Conservation (phyloP, 306 rosid species). For the Urtica urens region DNA sequence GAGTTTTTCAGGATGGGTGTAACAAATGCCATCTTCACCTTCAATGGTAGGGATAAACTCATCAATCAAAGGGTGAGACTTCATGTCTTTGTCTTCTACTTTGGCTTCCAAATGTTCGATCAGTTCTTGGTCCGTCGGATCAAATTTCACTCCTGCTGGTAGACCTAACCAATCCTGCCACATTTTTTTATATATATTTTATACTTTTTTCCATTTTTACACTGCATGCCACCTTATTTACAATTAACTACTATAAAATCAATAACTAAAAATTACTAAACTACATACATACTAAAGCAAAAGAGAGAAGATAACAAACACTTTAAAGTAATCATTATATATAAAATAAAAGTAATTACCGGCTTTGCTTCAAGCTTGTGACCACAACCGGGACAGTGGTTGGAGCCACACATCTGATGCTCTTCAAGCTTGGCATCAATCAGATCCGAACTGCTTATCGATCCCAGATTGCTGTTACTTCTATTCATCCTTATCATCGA, state of each 20-base stretch:
- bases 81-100: slow-evolving; percentile 65
- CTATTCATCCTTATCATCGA: slow-evolving; percentile 30
- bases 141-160: slow-evolving; percentile 98
- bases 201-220: neutral
- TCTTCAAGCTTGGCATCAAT: slow-evolving; percentile 95
- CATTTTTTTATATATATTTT: slow-evolving; percentile 4
- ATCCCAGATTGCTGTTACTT: slow-evolving; percentile 27
- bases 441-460: slow-evolving; percentile 67
- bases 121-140: slow-evolving; percentile 97
- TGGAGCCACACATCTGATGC: slow-evolving; percentile 93
- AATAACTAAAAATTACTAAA: no score
- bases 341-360: slow-evolving; percentile 24
- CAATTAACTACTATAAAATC: no score
- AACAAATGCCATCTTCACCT: slow-evolving; percentile 99
- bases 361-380: slow-evolving; percentile 78
- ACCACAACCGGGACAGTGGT: slow-evolving; percentile 94
- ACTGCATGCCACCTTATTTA: no score
- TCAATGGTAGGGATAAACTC: slow-evolving; percentile 94
- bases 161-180: slow-evolving; percentile 93
- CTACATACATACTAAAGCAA: slow-evolving; percentile 15
- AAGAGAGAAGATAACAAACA: slow-evolving; percentile 3
- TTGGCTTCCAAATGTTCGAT: slow-evolving; percentile 97
- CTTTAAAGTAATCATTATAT: neutral
- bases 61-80: slow-evolving; percentile 94
- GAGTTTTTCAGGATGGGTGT: slow-evolving; percentile 98